Evolutionary conservation across 1,139 yeast species (phyloP), one percentile per base, ranked within the genome.

Genomic region (Candida labiduridarum): DNA sequence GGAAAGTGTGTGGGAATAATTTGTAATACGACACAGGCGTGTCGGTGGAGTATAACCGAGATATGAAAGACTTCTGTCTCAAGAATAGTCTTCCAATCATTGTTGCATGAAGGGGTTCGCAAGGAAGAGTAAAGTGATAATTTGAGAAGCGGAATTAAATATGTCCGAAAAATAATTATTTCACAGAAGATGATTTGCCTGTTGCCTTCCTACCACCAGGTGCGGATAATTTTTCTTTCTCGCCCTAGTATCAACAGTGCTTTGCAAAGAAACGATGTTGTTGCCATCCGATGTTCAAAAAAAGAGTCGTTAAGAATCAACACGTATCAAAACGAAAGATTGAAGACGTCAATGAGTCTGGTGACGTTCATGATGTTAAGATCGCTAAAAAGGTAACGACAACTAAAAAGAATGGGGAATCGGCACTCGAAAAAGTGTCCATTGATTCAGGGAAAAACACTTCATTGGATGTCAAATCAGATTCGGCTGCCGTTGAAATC

Each of bases 1-100:
- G 89, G 56, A 89, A 85, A 0, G 89, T 82, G 59, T 78, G 72
- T 0, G 97, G 97, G 65, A 94, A 94, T 29, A 89, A 64, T 27
- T 75, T 68, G 64, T 84, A 92, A 50, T 65, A 78, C 8, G 76
- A 70, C 22, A 56, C 56, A 2, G 60, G 46, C 2, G 56, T 40
- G 10, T 50, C 48, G 2, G 56, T 42, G 8, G 50, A 46, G 33
- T 47, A 47, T 19, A 18, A 22, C 18, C 47, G 41, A 40, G 25
- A 14, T 11, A 27, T 3, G 31, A 18, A 35, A 22, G 42, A n/a
- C 25, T 8, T 14, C 12, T 16, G 19, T 18, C 29, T 39, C 5
- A 18, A 12, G 8, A 33, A 11, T 15, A 45, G 2, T 45, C 30
- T 16, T 15, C 9, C 30, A 25, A 45, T 31, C 43, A 45, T 38